These are phyloP conservation scores for Malus fusca DNA, from an alignment of 306 rosid species.

Conservation along the genomic window DNA sequence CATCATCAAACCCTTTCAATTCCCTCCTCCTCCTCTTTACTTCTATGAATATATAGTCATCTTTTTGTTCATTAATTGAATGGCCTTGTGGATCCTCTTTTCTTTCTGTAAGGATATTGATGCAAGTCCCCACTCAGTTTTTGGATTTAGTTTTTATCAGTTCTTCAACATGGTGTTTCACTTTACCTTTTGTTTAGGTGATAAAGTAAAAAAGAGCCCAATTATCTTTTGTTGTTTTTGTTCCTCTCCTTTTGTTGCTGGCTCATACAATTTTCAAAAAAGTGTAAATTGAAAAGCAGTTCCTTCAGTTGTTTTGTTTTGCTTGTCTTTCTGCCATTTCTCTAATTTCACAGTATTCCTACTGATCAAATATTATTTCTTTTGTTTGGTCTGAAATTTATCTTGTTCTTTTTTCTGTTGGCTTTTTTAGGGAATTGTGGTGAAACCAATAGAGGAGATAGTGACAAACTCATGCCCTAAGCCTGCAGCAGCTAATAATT, in stretches of 20 bases:
- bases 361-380: neutral
- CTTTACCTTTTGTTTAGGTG: slow-evolving; percentile 40
- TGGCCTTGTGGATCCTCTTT: neutral
- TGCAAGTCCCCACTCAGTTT: slow-evolving; percentile 16
- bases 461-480: slow-evolving; percentile 35
- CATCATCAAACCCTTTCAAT: neutral
- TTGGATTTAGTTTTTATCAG: slow-evolving; percentile 34
- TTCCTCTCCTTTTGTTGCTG: neutral
- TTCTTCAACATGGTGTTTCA: slow-evolving; percentile 19
- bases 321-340: slow-evolving; percentile 11
- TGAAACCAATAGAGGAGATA: slow-evolving; percentile 59
- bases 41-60: neutral
- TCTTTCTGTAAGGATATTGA: slow-evolving; percentile 10
- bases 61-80: neutral
- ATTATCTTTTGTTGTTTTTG: neutral
- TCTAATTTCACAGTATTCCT: neutral
- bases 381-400: slow-evolving; percentile 4
- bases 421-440: slow-evolving; percentile 47
- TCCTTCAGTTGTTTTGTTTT: slow-evolving; percentile 18
- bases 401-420: neutral
- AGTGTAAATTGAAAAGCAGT: slow-evolving; percentile 11
- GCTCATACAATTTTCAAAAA: slow-evolving; percentile 11
- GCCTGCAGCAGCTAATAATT: neutral
- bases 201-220: slow-evolving; percentile 18
- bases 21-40: neutral